Base-by-base conservation (phyloP, 768 basidiomycete species). In the Sistotremastrum suecicum region DNA sequence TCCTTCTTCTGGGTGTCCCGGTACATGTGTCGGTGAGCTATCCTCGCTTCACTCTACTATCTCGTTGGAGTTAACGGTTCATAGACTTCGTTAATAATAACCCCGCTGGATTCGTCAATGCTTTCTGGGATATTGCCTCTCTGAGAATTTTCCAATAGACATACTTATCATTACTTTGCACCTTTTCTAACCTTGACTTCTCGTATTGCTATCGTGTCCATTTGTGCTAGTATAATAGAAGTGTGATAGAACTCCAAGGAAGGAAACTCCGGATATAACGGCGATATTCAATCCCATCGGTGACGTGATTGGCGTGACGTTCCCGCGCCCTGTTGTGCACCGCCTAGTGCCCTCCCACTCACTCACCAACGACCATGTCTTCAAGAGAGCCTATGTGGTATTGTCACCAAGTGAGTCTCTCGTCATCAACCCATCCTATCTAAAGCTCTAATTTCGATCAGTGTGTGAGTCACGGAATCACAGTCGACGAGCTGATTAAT, bases 341-440 rank as follows among this genome's bases (percentile, higher is more conserved):
- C 20, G 20, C 20, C 20, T 20, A 20, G 20, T 20, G 20, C 20
- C 20, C 20, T 20, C 20, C 20, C 20, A 20, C 20, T 20, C 20
- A 20, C 20, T 20, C 20, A 20, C 20, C 20, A 20, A 37, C 50
- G 39, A 49, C 37, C 39, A 84, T 85, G 83, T 78, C 84, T 9
- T 67, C 71, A 20, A 68, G 81, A 60, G 80, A 82, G 51, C 77
- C 82, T 3, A 58, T 84, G 54, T 88, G 84, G 84, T 86, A 66
- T 54, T 87, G 84, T 52, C 82, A 87, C 56, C 67, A 83, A 64
- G 83, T 78, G 38, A 10, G 62, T 56, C 3, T 33, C 9, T 28
- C 28, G 5, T 7, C 11, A 5, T 4, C 36, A 20, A 28, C 40
- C 41, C 41, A 42, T 11, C 28, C 12, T 50, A 8, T 39, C 46